Evolutionary conservation across 139 green algal species (phyloP), one percentile per base, ranked within the genome.

Genomic region (Tetradesmus lagerheimii): DNA sequence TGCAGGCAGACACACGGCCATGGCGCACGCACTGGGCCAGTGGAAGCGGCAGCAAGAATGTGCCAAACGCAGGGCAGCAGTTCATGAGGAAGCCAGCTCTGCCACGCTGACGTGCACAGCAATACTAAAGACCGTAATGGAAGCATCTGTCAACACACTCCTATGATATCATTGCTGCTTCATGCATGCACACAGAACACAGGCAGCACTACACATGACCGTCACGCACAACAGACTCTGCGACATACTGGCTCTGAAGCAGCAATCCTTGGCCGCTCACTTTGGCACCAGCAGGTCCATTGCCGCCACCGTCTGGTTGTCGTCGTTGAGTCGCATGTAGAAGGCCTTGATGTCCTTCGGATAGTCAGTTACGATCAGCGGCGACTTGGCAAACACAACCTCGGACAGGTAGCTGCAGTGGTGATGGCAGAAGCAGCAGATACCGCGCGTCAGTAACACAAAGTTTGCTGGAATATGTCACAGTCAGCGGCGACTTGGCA

Each of bases 321-420:
- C 96, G 64, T 96, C 95, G 90, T 98, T 98, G 43, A 93, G 83
- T 39, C 95, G 90, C 96, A 98, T 98, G 92, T 98, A 98, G 80
- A 98, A 98, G 34, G 96, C 94, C 89, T 98, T 98, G 93, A 97
- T 97, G 83, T 95, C 95, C 91, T 94, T 93, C 15, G 93, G 92
- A 87, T 95, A 96, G 90, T 96, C 90, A 8, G 83, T 93, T 34
- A 94, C 90, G 14, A 95, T 93, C 35, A 96, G 82, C 1, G 95
- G 95, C 4, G 62, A 79, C 38, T 88, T 79, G 57, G 91, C 53
- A 43, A 94, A 95, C 35, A 94, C 91, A 47, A 94, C 89, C 91
- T 97, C 95, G 20, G 82, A 93, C 57, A 97, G 87, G 83, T 95
- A 97, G 27, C 85, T 89, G 85, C 41, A 89, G 45, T 34, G 41